Conservation (phyloP, 495 filamentous ascomycete species). For the Hypomontagnella monticulosa region DNA sequence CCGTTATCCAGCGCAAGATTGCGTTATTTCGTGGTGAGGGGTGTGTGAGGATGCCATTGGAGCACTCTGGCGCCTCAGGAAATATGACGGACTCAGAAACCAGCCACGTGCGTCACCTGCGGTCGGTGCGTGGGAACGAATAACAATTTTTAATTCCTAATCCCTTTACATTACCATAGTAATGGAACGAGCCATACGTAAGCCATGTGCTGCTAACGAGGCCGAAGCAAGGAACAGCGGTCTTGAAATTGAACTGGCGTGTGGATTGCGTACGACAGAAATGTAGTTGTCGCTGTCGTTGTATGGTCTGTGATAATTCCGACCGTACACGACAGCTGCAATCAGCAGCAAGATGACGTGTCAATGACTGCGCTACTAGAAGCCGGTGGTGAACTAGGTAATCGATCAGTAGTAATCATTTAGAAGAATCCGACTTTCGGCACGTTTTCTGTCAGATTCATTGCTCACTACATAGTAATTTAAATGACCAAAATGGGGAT, state of each 20-base stretch:
- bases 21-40: slow-evolving; percentile 23
- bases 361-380: slow-evolving; percentile 15
- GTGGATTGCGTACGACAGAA: slow-evolving; percentile 13
- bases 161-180: slow-evolving; percentile 1
- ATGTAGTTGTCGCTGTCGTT: not conserved
- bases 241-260: slow-evolving; percentile 5
- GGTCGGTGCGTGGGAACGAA: slow-evolving; percentile 11
- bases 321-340: slow-evolving; percentile 28
- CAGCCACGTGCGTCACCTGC: slow-evolving; percentile 33
- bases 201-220: slow-evolving; percentile 2
- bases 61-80: slow-evolving; percentile 15
- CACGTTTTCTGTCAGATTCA: slow-evolving; percentile 8
- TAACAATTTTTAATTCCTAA: slow-evolving; percentile 1
- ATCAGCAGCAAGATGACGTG: slow-evolving; percentile 38
- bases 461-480: not conserved
- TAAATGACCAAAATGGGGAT: slow-evolving; percentile 1
- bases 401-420: slow-evolving; percentile 1
- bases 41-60: slow-evolving; percentile 29
- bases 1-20: slow-evolving; percentile 9
- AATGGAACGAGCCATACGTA: slow-evolving; percentile 17
- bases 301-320: slow-evolving; percentile 17
- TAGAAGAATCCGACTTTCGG: not conserved
- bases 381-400: slow-evolving; percentile 9
- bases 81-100: slow-evolving; percentile 23
- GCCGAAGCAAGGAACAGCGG: slow-evolving; percentile 11